A percentile compares a stretch with the other conserved stretches of the same genome.
These are phyloP conservation scores for Saccharomycopsis guyanensis DNA, from an alignment of 805 yeast species.

Conservation along the genomic window DNA sequence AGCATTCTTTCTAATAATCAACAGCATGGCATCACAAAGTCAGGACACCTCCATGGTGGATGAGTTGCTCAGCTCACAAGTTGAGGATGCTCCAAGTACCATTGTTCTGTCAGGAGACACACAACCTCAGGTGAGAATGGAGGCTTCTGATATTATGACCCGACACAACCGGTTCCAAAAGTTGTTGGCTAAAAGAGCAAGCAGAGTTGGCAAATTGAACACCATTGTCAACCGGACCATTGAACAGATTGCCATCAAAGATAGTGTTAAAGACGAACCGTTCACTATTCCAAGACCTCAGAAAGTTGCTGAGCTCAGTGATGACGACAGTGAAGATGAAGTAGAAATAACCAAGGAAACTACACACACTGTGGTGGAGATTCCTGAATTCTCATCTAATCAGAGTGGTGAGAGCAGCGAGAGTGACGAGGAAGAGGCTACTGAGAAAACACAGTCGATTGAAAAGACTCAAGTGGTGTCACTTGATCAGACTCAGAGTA, in stretches of 20 bases:
- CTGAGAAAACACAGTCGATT: neutral
- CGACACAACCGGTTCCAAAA: constrained; percentile 20
- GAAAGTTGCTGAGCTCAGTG: neutral
- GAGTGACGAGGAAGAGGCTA: neutral
- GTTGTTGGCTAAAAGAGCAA: constrained; percentile 15
- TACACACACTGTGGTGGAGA: neutral
- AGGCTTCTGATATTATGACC: constrained; percentile 11
- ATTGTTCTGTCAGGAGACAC: neutral
- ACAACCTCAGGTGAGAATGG: neutral
- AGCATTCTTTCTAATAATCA: too few relatives aligned
- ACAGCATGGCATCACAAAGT: neutral
- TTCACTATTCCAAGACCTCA: neutral
- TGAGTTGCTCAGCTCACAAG: neutral
- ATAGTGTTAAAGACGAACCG: neutral
- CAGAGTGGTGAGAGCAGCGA: too few relatives aligned
- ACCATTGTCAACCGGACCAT: constrained; percentile 11
- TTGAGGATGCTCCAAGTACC: neutral
- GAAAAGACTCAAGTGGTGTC: neutral
- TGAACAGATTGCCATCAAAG: constrained; percentile 1
- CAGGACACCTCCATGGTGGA: neutral
- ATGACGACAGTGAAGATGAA: constrained; percentile 7
- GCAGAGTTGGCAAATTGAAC: constrained; percentile 13
- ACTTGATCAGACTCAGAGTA: neutral
- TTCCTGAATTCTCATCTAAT: neutral
- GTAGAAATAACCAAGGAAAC: neutral